Conservation (phyloP, 202 grass and related monocot species). For the Eragrostis tef region DNA sequence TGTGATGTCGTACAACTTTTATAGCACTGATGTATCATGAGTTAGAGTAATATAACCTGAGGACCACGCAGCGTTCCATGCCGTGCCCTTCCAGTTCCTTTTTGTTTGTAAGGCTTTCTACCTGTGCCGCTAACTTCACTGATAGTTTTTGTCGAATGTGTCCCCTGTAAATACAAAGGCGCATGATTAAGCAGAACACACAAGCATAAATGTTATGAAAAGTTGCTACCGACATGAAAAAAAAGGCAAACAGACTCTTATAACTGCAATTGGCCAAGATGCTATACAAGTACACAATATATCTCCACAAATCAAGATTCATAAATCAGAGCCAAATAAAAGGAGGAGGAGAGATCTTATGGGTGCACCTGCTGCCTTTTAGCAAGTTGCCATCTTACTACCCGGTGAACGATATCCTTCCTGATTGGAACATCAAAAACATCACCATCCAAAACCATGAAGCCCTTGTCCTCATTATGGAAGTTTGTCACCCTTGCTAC, state of each 20-base stretch:
- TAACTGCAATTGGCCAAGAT: not conserved
- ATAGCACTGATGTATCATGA: not conserved
- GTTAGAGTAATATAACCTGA: constrained; percentile 58
- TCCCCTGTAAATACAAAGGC: constrained; percentile 60
- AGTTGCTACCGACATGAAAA: not conserved
- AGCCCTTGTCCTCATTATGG: constrained; percentile 77
- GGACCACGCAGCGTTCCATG: constrained; percentile 76
- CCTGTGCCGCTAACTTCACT: constrained; percentile 88
- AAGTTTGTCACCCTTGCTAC: constrained; percentile 84
- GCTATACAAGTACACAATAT: constrained; percentile 17
- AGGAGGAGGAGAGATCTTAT: constrained; percentile 32
- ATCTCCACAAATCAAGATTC: not conserved
- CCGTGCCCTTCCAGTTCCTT: constrained; percentile 73
- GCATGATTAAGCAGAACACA: not conserved
- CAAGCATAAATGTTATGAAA: not conserved
- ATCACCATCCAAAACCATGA: constrained; percentile 88
- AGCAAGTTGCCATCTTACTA: constrained; percentile 87
- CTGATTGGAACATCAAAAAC: constrained; percentile 90
- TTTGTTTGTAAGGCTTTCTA: constrained; percentile 78
- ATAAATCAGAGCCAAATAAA: constrained; percentile 3
- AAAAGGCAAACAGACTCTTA: not conserved
- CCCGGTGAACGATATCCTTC: constrained; percentile 86
- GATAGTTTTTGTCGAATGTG: constrained; percentile 84
- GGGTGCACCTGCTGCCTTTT: constrained; percentile 77
- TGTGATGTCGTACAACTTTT: constrained; percentile 9